Percentiles rank a stretch among this genome's conserved stretches.
phyloP scores from a whole-genome alignment of 2,329 filamentous ascomycete species.

The Cryphonectria carpinicola region DNA sequence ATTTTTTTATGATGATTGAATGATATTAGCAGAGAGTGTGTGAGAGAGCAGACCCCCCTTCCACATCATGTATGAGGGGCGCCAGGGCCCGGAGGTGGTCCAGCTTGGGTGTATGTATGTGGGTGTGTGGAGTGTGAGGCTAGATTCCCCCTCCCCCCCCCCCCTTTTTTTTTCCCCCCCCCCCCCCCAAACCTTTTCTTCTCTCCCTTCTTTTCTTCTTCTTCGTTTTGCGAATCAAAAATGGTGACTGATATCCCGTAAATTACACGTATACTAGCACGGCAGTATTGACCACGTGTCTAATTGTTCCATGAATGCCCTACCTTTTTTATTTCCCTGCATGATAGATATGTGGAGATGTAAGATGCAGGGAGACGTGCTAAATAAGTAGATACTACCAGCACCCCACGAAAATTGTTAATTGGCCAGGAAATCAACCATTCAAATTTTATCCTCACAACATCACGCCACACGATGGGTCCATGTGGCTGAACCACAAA shows the following conservation, averaged over 20 bases:
- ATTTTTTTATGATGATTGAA: constrained; percentile 25
- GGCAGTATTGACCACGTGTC: no score
- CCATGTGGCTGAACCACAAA: not conserved
- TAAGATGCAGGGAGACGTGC: not conserved
- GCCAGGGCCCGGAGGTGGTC: not conserved
- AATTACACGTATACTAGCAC: not conserved
- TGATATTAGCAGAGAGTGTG: constrained; percentile 18
- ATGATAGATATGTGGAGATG: no score
- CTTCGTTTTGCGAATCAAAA: no score
- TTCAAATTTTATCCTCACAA: not conserved
- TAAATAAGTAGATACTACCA: no score
- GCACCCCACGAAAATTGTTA: not conserved
- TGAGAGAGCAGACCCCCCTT: constrained; percentile 3
- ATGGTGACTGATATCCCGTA: not conserved
- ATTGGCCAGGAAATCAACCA: not conserved
- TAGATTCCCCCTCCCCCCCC: constrained; percentile 32
- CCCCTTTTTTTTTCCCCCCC: not conserved
- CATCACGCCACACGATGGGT: not conserved
- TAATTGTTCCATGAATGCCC: no score
- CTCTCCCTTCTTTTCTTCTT: no score
- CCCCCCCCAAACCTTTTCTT: no score
- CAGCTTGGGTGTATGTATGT: not conserved
- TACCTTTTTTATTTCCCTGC: not conserved
- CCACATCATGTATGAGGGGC: constrained; percentile 6
- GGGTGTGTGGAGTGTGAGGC: constrained; percentile 10